phyloP scores from a whole-genome alignment of 306 rosid species.

The Castanea crenata region DNA sequence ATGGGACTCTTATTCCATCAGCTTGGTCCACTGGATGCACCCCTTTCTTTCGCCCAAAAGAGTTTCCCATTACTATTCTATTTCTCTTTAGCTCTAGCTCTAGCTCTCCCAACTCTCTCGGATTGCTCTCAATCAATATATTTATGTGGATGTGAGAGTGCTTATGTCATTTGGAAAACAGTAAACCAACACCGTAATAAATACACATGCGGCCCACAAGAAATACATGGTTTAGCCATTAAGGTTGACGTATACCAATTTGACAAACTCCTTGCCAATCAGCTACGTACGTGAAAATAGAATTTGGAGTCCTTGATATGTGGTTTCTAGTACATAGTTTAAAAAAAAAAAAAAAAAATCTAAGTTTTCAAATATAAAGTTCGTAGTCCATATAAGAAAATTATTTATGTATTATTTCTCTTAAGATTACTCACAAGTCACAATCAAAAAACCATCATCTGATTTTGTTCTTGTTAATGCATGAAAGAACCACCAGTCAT shows the following conservation, averaged over 20 bases:
- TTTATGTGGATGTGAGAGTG: background rate
- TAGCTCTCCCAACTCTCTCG: background rate
- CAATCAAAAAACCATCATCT: too few species aligned
- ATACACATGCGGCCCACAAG: background rate
- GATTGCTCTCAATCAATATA: background rate
- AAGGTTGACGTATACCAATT: background rate
- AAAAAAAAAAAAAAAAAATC: too few species aligned
- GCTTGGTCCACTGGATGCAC: slow-evolving; percentile 18
- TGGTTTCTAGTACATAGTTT: too few species aligned
- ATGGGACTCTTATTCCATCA: background rate
- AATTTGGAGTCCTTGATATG: too few species aligned
- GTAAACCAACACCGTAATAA: slow-evolving; percentile 11
- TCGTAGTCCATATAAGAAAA: background rate
- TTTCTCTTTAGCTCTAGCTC: too few species aligned
- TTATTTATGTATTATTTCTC: too few species aligned
- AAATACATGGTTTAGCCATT: slow-evolving; percentile 3
- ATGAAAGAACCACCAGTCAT: background rate
- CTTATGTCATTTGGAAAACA: background rate
- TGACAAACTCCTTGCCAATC: background rate
- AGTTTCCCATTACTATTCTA: slow-evolving; percentile 33
- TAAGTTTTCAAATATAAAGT: too few species aligned
- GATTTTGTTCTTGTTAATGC: too few species aligned
- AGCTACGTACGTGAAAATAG: too few species aligned
- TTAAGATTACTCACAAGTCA: too few species aligned
- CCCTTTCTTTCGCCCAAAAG: slow-evolving; percentile 14